phyloP scores from a whole-genome alignment of 257 asterid species.

The Mentha longifolia region DNA sequence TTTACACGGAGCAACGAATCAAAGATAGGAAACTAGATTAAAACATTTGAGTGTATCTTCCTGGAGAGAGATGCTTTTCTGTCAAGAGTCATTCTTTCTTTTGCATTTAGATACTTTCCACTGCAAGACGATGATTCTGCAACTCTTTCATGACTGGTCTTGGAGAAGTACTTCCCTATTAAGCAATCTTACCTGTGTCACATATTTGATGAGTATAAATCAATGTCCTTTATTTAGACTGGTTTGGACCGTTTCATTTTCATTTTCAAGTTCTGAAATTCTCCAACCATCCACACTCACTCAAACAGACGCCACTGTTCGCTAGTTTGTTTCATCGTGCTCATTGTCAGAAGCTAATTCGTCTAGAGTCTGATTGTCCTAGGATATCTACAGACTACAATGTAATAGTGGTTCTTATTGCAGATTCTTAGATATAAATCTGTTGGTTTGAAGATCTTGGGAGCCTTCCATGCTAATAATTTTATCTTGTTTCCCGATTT shows the following conservation, averaged over 20 bases:
- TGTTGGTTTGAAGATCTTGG: slow-evolving; percentile 1
- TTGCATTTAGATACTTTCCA: slow-evolving; percentile 4
- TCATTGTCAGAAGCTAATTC: neutral
- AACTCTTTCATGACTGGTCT: neutral
- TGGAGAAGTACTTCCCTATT: slow-evolving; percentile 9
- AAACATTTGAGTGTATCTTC: neutral
- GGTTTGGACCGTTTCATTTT: neutral
- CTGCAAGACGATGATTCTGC: neutral
- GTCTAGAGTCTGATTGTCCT: neutral
- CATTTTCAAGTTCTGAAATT: neutral
- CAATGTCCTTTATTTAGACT: neutral
- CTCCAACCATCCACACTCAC: neutral
- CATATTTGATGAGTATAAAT: slow-evolving; percentile 4
- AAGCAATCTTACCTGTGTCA: neutral
- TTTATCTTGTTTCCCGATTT: neutral
- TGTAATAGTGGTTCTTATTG: slow-evolving; percentile 2
- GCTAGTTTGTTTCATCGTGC: neutral
- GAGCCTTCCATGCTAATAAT: slow-evolving; percentile 3
- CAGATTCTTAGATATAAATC: slow-evolving; percentile 5
- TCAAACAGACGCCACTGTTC: neutral
- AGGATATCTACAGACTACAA: neutral
- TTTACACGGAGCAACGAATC: slow-evolving; percentile 1
- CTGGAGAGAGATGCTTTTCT: neutral
- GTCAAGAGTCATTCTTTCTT: neutral
- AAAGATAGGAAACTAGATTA: neutral